phyloP scores from a whole-genome alignment of 2,329 filamentous ascomycete species.

The Colletotrichum brevisporum region DNA sequence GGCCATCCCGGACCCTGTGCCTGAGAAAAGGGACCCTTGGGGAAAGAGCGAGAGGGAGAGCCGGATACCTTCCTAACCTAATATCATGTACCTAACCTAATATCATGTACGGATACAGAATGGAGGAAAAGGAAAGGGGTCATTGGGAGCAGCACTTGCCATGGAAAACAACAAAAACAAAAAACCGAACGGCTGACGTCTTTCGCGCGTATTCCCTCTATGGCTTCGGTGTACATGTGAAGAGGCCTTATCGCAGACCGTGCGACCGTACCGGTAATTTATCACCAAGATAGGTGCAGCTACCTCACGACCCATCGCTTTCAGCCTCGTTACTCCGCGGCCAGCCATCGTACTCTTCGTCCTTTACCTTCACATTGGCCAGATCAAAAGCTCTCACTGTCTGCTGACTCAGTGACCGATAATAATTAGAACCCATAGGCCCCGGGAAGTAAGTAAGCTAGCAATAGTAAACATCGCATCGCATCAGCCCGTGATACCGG shows the following conservation, averaged over 20 bases:
- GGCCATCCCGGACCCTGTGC: constrained; percentile 12
- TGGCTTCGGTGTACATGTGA: no score
- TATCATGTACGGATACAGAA: no score
- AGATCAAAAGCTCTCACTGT: no score
- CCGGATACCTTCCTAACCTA: background rate
- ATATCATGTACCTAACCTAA: no score
- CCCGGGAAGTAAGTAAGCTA: background rate
- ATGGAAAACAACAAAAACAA: no score
- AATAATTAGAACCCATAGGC: no score
- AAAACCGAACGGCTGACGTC: no score
- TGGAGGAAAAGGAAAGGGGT: background rate
- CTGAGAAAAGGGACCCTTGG: background rate
- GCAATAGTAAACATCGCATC: background rate
- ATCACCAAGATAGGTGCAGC: no score
- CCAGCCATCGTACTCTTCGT: background rate
- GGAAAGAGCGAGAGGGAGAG: background rate
- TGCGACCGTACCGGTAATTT: no score
- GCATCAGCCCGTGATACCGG: constrained; percentile 18
- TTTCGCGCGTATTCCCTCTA: no score
- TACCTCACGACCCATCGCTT: background rate
- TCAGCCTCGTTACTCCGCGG: constrained; percentile 15
- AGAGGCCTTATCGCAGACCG: no score
- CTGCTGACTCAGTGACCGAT: background rate
- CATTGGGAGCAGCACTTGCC: no score
- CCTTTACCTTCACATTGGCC: background rate